Conservation (phyloP, 2,329 filamentous ascomycete genomes). For the Iodosphaeria phyllophila region DNA sequence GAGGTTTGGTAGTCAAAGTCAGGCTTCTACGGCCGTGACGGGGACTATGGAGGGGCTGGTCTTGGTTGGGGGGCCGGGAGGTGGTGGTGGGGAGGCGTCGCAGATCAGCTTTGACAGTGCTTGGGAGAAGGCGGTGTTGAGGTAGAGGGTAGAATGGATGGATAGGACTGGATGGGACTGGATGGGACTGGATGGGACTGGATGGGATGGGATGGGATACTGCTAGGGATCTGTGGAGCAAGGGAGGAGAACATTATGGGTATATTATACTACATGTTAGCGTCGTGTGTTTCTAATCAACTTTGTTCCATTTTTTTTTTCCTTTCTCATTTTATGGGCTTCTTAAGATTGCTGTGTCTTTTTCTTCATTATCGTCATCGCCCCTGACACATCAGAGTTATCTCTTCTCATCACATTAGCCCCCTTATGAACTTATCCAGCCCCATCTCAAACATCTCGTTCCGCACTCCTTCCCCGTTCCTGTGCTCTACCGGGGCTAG, state of each 20-base stretch:
- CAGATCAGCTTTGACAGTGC: constrained; percentile 42
- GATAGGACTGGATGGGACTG: too few species aligned
- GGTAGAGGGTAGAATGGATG: too few species aligned
- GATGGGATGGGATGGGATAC: too few species aligned
- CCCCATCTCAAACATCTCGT: constrained; percentile 52
- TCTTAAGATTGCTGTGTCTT: too few species aligned
- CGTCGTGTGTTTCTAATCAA: too few species aligned
- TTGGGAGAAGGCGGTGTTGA: constrained; percentile 45
- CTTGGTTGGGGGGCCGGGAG: constrained; percentile 26
- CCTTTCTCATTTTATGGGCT: too few species aligned
- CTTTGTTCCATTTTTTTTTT: too few species aligned
- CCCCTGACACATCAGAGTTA: too few species aligned
- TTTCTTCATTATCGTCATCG: too few species aligned
- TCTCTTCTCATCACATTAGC: constrained; percentile 26
- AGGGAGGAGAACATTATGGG: neutral
- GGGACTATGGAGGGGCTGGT: too few species aligned
- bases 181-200: too few species aligned
- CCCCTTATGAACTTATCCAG: constrained; percentile 62
- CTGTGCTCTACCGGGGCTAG: constrained; percentile 50
- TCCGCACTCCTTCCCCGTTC: constrained; percentile 48
- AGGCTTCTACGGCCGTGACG: constrained; percentile 2
- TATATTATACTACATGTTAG: too few species aligned
- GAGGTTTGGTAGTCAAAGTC: neutral
- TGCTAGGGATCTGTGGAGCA: neutral
- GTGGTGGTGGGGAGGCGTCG: constrained; percentile 26